Percentiles rank a stretch among this genome's conserved stretches.
These are phyloP conservation scores for Amanita pallidorosea DNA, from an alignment of 768 basidiomycete species.

Conservation along the genomic window DNA sequence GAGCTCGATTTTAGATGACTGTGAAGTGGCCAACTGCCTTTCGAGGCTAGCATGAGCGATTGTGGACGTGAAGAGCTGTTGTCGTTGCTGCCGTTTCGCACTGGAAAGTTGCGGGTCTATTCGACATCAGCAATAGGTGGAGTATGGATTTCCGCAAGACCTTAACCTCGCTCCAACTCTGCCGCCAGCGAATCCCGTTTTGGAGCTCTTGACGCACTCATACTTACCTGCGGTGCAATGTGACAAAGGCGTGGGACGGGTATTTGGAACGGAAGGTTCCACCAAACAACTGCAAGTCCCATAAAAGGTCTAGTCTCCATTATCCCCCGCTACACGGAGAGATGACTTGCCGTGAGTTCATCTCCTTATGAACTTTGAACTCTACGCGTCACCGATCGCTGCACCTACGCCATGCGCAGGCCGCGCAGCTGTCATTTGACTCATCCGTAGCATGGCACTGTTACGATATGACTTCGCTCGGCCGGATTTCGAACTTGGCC, in stretches of 20 bases:
- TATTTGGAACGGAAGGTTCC: conserved; percentile 2
- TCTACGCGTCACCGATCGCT: not conserved
- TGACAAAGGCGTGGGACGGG: not conserved
- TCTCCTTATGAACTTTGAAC: not conserved
- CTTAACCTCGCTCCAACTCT: conserved; percentile 51
- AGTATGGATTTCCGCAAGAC: not conserved
- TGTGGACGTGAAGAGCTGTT: conserved; percentile 49
- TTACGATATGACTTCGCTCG: not conserved
- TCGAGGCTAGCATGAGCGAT: conserved; percentile 56
- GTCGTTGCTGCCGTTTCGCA: conserved; percentile 59
- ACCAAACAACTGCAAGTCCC: not conserved
- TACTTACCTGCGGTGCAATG: not conserved
- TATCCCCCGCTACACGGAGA: not conserved
- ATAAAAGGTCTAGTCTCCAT: not conserved
- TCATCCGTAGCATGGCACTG: not conserved
- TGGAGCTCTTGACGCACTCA: conserved; percentile 19
- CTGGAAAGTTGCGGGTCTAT: conserved; percentile 56
- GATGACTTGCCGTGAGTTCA: not conserved
- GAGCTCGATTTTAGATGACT: conserved; percentile 51
- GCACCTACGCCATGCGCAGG: not conserved
- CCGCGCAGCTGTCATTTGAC: not conserved
- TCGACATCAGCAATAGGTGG: conserved; percentile 4
- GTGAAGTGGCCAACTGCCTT: conserved; percentile 51
- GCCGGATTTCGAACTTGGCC: not conserved
- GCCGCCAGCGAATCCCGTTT: conserved; percentile 62